Conservation (phyloP, 352 stramenopile genomes). For the Phytophthora pini region DNA sequence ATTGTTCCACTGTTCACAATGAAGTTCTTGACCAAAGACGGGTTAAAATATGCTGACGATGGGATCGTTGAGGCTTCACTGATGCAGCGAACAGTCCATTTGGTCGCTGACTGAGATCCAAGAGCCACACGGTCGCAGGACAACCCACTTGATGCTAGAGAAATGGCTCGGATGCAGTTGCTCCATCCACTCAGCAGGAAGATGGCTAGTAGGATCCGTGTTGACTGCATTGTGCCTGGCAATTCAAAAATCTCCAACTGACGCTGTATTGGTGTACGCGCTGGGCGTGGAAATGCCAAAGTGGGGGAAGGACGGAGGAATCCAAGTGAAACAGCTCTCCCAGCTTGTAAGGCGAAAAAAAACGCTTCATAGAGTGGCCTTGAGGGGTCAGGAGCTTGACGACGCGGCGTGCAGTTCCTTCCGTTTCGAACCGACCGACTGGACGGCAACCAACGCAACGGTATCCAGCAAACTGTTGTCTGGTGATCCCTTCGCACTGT, state of each 20-base stretch:
- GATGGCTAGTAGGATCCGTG: slow-evolving; percentile 9
- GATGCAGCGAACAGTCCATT: slow-evolving; percentile 45
- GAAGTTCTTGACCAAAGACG: slow-evolving; percentile 37
- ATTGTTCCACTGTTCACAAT: slow-evolving; percentile 29
- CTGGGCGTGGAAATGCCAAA: slow-evolving; percentile 25
- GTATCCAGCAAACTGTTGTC: background rate
- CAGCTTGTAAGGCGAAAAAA: slow-evolving; percentile 4
- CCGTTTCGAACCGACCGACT: slow-evolving; percentile 36
- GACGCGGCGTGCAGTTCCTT: slow-evolving; percentile 20
- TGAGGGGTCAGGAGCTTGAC: slow-evolving; percentile 31
- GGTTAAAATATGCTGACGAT: slow-evolving; percentile 40
- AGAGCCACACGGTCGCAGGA: slow-evolving; percentile 38
- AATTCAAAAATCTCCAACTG: slow-evolving; percentile 13
- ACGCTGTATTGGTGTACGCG: slow-evolving; percentile 24
- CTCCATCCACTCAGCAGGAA: slow-evolving; percentile 11
- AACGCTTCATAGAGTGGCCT: slow-evolving; percentile 15
- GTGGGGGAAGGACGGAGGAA: slow-evolving; percentile 24
- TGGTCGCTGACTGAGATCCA: slow-evolving; percentile 30
- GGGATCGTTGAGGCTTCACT: background rate
- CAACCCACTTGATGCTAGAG: slow-evolving; percentile 13
- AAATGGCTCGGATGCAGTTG: background rate
- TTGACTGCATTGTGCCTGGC: slow-evolving; percentile 23
- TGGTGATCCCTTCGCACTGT: slow-evolving; percentile 12
- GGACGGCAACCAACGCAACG: slow-evolving; percentile 6
- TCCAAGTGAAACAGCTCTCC: slow-evolving; percentile 27